These are phyloP conservation scores for Helotiales sp. DNA, from an alignment of 2,329 filamentous ascomycete species.

Conservation along the genomic window DNA sequence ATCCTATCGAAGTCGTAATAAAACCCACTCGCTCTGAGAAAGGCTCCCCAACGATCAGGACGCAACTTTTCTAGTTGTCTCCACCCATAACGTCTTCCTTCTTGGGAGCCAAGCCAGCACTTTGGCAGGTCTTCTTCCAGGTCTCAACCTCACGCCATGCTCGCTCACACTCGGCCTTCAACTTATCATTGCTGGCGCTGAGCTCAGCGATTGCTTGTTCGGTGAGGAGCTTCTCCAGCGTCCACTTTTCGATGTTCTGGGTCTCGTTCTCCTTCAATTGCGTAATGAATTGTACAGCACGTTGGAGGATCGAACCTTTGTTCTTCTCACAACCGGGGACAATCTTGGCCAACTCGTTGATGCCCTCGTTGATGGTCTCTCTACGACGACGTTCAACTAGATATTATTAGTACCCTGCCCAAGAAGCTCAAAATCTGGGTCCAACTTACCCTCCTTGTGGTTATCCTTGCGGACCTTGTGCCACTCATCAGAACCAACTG, in stretches of 20 bases:
- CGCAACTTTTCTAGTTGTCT: slow-evolving; percentile 38
- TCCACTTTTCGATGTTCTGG: slow-evolving; percentile 94
- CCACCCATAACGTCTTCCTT: slow-evolving; percentile 47
- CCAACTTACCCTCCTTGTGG: slow-evolving; percentile 87
- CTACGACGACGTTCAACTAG: slow-evolving; percentile 92
- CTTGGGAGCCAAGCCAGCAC: slow-evolving; percentile 58
- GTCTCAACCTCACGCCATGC: slow-evolving; percentile 78
- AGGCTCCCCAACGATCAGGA: slow-evolving; percentile 37
- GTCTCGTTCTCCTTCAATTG: slow-evolving; percentile 94
- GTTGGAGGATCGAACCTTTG: slow-evolving; percentile 94
- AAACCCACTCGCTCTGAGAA: slow-evolving; percentile 33
- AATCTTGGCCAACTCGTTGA: slow-evolving; percentile 97
- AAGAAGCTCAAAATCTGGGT: not conserved
- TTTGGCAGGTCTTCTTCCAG: slow-evolving; percentile 74
- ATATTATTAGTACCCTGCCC: slow-evolving; percentile 10
- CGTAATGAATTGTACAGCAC: slow-evolving; percentile 91
- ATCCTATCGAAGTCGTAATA: slow-evolving; percentile 37
- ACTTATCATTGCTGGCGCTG: slow-evolving; percentile 83
- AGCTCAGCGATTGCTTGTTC: slow-evolving; percentile 90
- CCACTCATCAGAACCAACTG: slow-evolving; percentile 97
- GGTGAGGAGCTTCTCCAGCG: slow-evolving; percentile 84
- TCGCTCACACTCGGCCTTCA: slow-evolving; percentile 79
- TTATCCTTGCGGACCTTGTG: slow-evolving; percentile 97
- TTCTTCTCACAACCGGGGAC: slow-evolving; percentile 99
- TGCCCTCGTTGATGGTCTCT: slow-evolving; percentile 98